phyloP scores from a whole-genome alignment of 305 asterid genomes.

The Fraxinus greggii region DNA sequence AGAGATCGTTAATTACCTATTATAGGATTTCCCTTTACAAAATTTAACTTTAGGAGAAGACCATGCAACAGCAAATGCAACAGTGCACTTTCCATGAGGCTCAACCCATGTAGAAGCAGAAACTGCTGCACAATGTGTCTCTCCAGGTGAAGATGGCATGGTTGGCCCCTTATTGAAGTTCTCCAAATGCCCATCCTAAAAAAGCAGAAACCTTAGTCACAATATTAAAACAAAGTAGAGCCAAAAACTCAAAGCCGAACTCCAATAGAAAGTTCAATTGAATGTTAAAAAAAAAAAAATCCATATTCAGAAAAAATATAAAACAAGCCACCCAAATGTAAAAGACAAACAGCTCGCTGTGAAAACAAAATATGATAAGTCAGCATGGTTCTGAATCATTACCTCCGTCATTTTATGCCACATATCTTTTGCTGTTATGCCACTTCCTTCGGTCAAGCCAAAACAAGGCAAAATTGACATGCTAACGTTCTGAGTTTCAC shows the following conservation, averaged over 20 bases:
- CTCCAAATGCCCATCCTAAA: constrained; percentile 91
- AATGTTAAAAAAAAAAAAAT: background rate
- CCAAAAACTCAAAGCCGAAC: background rate
- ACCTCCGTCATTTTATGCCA: constrained; percentile 97
- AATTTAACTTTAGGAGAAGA: constrained; percentile 92
- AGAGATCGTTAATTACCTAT: constrained; percentile 47
- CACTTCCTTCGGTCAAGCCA: constrained; percentile 80
- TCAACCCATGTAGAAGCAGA: constrained; percentile 99
- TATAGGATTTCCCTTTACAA: constrained; percentile 65
- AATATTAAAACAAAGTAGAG: background rate
- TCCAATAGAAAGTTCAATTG: background rate
- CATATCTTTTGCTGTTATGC: constrained; percentile 84
- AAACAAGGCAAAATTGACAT: constrained; percentile 93
- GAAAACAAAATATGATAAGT: background rate
- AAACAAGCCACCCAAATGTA: background rate
- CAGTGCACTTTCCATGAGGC: constrained; percentile 91
- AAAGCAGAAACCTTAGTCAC: constrained; percentile 21
- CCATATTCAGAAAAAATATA: background rate
- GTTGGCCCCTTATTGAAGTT: constrained; percentile 71
- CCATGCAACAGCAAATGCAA: constrained; percentile 94
- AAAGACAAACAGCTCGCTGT: background rate
- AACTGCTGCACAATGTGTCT: constrained; percentile 92
- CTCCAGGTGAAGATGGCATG: constrained; percentile 92
- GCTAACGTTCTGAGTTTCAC: constrained; percentile 93
- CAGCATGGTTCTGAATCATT: constrained; percentile 16